Percentiles rank a stretch among this genome's conserved stretches.
These are phyloP conservation scores for Xylaria sp. DNA, from an alignment of 2,329 filamentous ascomycete genomes.

Conservation along the genomic window DNA sequence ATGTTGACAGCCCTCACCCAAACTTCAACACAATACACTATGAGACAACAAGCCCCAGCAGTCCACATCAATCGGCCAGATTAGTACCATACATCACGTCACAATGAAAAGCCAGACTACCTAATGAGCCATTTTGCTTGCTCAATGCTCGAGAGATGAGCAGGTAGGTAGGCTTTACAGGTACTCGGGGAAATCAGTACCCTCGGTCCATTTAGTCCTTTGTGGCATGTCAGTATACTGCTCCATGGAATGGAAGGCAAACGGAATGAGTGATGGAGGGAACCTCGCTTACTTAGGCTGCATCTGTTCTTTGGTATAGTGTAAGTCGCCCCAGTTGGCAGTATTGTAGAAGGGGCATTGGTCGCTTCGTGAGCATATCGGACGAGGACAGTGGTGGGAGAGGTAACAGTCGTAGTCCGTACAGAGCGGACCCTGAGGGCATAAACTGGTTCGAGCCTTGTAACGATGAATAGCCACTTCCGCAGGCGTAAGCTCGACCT, in stretches of 20 bases:
- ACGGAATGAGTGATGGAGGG: neutral
- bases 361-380: slow-evolving; percentile 25
- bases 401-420: slow-evolving; percentile 34
- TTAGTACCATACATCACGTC: too few species aligned
- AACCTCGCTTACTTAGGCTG: slow-evolving; percentile 26
- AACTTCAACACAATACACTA: too few species aligned
- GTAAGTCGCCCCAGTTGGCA: slow-evolving; percentile 30
- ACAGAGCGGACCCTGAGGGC: slow-evolving; percentile 31
- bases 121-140: neutral
- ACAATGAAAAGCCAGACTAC: neutral
- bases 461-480: slow-evolving; percentile 35
- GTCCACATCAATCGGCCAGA: too few species aligned
- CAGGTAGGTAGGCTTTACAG: slow-evolving; percentile 23
- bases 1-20: too few species aligned
- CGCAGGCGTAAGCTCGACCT: slow-evolving; percentile 27
- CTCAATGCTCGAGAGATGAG: neutral
- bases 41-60: too few species aligned
- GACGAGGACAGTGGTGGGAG: slow-evolving; percentile 32
- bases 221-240: slow-evolving; percentile 13
- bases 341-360: slow-evolving; percentile 30
- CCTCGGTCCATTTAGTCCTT: slow-evolving; percentile 31
- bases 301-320: slow-evolving; percentile 30
- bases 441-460: slow-evolving; percentile 33
- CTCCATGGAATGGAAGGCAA: neutral
- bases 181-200: slow-evolving; percentile 51